phyloP scores from a whole-genome alignment of 495 filamentous ascomycete species.

The Penicillium angulare region DNA sequence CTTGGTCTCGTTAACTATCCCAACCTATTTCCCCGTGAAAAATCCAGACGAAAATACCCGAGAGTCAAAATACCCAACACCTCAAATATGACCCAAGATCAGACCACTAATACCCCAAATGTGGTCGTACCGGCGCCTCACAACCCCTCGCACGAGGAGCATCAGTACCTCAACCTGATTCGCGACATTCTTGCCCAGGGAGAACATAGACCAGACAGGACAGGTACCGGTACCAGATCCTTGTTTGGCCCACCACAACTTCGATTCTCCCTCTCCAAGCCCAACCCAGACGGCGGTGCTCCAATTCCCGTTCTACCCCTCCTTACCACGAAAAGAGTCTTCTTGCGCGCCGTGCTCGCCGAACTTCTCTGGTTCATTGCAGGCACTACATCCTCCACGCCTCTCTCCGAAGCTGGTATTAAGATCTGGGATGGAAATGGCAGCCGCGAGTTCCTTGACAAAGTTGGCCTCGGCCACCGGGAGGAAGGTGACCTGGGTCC shows the following conservation, averaged over 20 bases:
- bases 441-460: slow-evolving; percentile 83
- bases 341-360: slow-evolving; percentile 82
- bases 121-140: slow-evolving; percentile 15
- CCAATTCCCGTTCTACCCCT: slow-evolving; percentile 72
- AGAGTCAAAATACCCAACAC: neutral
- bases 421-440: slow-evolving; percentile 99
- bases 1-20: no score
- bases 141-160: slow-evolving; percentile 58
- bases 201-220: slow-evolving; percentile 81
- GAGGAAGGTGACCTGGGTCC: slow-evolving; percentile 88
- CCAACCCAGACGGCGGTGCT: slow-evolving; percentile 32
- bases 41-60: no score
- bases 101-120: slow-evolving; percentile 10
- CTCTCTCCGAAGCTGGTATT: slow-evolving; percentile 72
- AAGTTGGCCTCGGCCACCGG: slow-evolving; percentile 72
- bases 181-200: slow-evolving; percentile 70
- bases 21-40: no score
- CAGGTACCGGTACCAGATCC: slow-evolving; percentile 87
- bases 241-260: slow-evolving; percentile 84
- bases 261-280: slow-evolving; percentile 76
- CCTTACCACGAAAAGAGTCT: slow-evolving; percentile 95
- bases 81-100: slow-evolving; percentile 24
- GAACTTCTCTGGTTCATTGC: slow-evolving; percentile 97
- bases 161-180: slow-evolving; percentile 76
- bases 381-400: slow-evolving; percentile 71